These are phyloP conservation scores for Gautieria morchelliformis DNA, from an alignment of 768 basidiomycete species.

Conservation along the genomic window DNA sequence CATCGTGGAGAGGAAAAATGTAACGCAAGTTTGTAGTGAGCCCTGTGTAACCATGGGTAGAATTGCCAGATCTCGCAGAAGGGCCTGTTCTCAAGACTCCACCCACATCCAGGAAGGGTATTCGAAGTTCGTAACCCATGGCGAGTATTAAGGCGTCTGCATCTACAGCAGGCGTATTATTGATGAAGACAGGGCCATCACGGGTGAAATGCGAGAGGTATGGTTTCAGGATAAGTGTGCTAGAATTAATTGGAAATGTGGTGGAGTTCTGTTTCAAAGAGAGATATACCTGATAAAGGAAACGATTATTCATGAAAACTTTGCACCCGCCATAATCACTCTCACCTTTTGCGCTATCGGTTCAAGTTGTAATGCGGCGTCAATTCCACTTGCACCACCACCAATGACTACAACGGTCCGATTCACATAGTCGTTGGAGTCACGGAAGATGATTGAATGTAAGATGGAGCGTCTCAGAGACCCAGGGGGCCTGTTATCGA, in stretches of 20 bases:
- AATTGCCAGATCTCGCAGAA: conserved; percentile 8
- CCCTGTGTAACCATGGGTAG: background rate
- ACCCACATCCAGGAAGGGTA: conserved; percentile 35
- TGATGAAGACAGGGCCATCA: conserved; percentile 35
- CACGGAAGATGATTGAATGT: conserved; percentile 47
- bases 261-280: background rate
- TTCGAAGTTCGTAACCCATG: conserved; percentile 44
- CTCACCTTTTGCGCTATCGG: conserved; percentile 32
- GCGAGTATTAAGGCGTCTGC: conserved; percentile 42
- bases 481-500: conserved; percentile 19
- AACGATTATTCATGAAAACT: background rate
- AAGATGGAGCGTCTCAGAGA: conserved; percentile 28
- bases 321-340: background rate
- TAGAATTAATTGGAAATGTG: background rate
- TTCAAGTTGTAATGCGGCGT: conserved; percentile 34
- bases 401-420: conserved; percentile 42
- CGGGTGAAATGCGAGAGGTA: conserved; percentile 40
- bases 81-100: conserved; percentile 11
- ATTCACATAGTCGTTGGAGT: conserved; percentile 32
- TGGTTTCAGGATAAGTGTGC: conserved; percentile 24
- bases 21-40: conserved; percentile 43
- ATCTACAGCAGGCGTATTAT: conserved; percentile 32
- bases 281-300: conserved; percentile 15
- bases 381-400: conserved; percentile 36
- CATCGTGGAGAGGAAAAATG: conserved; percentile 44